A percentile compares a stretch with the other conserved stretches of the same genome.
Conservation (phyloP, 176 grass and related monocot genomes). For the Cenchrus americanus region DNA sequence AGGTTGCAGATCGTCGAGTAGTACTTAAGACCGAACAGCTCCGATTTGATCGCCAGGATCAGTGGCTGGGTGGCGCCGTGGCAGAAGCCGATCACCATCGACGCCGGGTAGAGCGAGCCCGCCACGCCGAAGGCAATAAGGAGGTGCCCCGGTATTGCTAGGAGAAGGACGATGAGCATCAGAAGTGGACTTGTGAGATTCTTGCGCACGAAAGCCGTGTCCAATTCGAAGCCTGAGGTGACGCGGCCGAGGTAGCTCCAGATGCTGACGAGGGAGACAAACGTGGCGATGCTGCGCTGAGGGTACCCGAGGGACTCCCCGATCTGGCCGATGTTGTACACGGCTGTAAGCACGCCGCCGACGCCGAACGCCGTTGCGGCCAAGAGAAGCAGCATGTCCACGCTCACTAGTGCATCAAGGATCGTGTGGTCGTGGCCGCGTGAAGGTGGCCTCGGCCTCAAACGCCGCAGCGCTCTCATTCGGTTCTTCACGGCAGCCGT, state of each 20-base stretch:
- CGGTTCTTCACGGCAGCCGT: no score
- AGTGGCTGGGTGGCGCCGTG: constrained; percentile 47
- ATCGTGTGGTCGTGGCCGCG: constrained; percentile 81
- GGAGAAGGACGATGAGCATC: constrained; percentile 28
- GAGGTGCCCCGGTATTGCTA: constrained; percentile 31
- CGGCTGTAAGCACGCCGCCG: constrained; percentile 60
- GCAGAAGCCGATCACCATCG: constrained; percentile 47
- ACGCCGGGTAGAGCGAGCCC: constrained; percentile 44
- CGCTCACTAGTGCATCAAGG: constrained; percentile 65
- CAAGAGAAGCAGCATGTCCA: constrained; percentile 78
- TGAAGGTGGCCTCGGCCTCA: constrained; percentile 29
- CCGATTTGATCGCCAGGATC: constrained; percentile 45
- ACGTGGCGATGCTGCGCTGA: constrained; percentile 46
- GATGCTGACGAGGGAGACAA: constrained; percentile 62
- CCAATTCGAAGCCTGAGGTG: constrained; percentile 35
- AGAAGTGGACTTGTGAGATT: constrained; percentile 36
- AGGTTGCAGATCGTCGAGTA: constrained; percentile 59
- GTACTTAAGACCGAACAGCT: constrained; percentile 58
- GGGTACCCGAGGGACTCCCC: constrained; percentile 60
- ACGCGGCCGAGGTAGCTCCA: constrained; percentile 64
- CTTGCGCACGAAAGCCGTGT: not conserved
- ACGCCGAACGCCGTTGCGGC: constrained; percentile 44
- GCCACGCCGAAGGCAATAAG: constrained; percentile 46
- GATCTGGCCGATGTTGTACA: constrained; percentile 74
- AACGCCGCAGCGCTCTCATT: no score